phyloP scores from a whole-genome alignment of 2,329 filamentous ascomycete species.

The Cucurbitaria berberidis region DNA sequence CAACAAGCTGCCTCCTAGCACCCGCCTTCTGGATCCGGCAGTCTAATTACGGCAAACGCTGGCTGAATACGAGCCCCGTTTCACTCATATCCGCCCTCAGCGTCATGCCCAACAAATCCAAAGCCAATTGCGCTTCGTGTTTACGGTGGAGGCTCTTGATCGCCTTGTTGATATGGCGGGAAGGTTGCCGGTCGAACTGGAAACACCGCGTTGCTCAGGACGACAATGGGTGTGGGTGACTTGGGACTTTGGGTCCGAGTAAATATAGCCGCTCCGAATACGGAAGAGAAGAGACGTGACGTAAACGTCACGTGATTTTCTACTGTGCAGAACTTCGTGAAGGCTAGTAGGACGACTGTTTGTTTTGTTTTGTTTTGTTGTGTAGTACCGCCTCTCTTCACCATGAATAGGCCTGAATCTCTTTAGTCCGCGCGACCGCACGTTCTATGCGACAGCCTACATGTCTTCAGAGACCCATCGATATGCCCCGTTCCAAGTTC shows the following conservation, averaged over 20 bases:
- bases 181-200: no score
- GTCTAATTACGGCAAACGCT: not conserved
- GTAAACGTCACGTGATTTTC: not conserved
- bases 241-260: slow-evolving; percentile 16
- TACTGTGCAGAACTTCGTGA: no score
- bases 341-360: no score
- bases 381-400: not conserved
- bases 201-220: slow-evolving; percentile 20
- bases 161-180: slow-evolving; percentile 2
- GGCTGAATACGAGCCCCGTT: slow-evolving; percentile 13
- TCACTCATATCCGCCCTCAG: slow-evolving; percentile 21
- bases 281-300: slow-evolving; percentile 8
- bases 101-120: slow-evolving; percentile 17
- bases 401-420: not conserved
- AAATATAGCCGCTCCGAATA: slow-evolving; percentile 3
- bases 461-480: not conserved
- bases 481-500: not conserved
- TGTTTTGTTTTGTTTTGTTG: no score
- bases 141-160: not conserved
- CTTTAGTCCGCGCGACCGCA: not conserved
- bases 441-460: not conserved
- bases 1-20: slow-evolving; percentile 3
- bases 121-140: slow-evolving; percentile 7
- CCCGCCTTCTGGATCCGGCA: slow-evolving; percentile 9
- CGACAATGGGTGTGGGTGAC: no score